phyloP scores from a whole-genome alignment of 2,329 filamentous ascomycete genomes.

The Aspergillus thermomutatus region DNA sequence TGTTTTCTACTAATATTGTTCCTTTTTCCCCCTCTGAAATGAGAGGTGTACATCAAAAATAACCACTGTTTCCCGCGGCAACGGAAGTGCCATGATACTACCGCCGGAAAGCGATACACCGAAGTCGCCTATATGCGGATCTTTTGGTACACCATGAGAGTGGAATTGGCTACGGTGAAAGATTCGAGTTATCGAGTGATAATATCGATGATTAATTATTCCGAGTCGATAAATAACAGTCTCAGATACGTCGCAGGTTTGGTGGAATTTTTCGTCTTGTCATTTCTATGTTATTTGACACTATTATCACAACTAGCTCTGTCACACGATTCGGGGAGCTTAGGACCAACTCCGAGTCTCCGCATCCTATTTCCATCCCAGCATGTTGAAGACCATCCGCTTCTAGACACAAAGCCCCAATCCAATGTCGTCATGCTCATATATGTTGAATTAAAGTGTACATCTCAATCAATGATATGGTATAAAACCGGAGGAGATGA shows the following conservation, averaged over 20 bases:
- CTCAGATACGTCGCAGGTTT: background rate
- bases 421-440: constrained; percentile 6
- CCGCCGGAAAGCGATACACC: constrained; percentile 8
- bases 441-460: constrained; percentile 9
- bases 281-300: background rate
- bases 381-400: constrained; percentile 19
- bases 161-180: background rate
- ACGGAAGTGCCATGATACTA: constrained; percentile 4
- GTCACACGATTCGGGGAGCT: background rate
- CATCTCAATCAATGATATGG: background rate
- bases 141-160: background rate
- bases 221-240: background rate
- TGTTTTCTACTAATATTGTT: no score
- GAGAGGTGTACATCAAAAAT: background rate
- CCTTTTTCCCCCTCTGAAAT: no score
- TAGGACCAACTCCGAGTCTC: background rate
- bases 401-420: background rate
- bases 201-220: background rate
- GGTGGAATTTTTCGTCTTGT: background rate
- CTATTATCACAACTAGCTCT: no score
- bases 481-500: background rate
- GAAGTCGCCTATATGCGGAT: constrained; percentile 7
- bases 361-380: background rate
- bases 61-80: constrained; percentile 16
- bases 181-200: background rate